These are phyloP conservation scores for Ramaria sp. DNA, from an alignment of 768 basidiomycete genomes.

Conservation along the genomic window DNA sequence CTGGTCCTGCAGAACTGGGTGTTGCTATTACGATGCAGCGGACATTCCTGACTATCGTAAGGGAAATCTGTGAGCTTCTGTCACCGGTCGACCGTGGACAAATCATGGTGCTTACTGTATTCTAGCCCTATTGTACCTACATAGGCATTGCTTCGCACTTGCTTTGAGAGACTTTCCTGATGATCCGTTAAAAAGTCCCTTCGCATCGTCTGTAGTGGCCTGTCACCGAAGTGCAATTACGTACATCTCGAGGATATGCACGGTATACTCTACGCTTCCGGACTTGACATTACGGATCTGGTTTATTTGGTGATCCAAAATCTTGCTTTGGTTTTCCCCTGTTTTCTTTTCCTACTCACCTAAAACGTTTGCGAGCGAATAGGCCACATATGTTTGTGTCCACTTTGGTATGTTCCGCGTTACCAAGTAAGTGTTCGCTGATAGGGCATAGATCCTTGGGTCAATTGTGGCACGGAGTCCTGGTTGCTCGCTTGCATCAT, in stretches of 20 bases:
- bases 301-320: constrained; percentile 43
- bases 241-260: constrained; percentile 36
- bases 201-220: constrained; percentile 55
- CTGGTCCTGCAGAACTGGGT: neutral
- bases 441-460: constrained; percentile 47
- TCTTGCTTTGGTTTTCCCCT: too few species aligned
- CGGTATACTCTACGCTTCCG: constrained; percentile 41
- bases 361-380: neutral
- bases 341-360: neutral
- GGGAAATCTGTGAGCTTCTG: neutral
- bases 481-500: constrained; percentile 56
- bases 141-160: constrained; percentile 68
- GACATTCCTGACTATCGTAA: neutral
- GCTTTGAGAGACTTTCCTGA: constrained; percentile 51
- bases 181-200: constrained; percentile 60
- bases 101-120: neutral
- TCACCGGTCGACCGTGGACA: neutral
- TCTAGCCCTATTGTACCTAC: constrained; percentile 56
- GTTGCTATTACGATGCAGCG: neutral
- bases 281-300: constrained; percentile 53
- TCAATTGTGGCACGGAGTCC: constrained; percentile 73
- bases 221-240: constrained; percentile 59
- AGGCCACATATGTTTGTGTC: constrained; percentile 5
- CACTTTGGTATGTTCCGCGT: neutral
- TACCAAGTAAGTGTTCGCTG: neutral